Conservation (phyloP, 306 rosid species). For the Fragaria ananassa region DNA sequence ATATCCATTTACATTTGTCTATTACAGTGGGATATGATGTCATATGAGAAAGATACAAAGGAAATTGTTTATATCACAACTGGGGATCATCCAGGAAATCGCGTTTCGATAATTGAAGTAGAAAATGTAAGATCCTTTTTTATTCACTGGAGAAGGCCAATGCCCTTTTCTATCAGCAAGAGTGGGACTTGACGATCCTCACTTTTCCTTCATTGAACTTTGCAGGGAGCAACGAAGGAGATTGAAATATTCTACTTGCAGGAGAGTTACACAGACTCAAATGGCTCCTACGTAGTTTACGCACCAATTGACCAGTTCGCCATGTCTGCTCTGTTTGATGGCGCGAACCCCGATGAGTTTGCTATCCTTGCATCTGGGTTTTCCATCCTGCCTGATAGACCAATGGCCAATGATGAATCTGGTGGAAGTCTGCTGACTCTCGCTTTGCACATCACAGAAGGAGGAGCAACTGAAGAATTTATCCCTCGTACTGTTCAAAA, state of each 20-base stretch:
- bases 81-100: slow-evolving; percentile 38
- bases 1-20: not conserved
- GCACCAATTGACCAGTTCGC: slow-evolving; percentile 44
- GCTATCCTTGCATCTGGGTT: slow-evolving; percentile 53
- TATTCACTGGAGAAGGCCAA: not conserved
- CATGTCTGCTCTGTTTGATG: slow-evolving; percentile 27
- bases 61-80: slow-evolving; percentile 29
- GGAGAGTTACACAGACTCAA: slow-evolving; percentile 43
- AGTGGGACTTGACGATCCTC: not conserved
- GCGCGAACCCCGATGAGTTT: slow-evolving; percentile 37
- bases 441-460: slow-evolving; percentile 36
- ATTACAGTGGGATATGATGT: not conserved
- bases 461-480: not conserved
- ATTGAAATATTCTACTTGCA: slow-evolving; percentile 39
- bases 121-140: slow-evolving; percentile 29
- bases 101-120: slow-evolving; percentile 44
- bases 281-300: slow-evolving; percentile 44
- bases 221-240: slow-evolving; percentile 34
- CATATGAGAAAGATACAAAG: not conserved
- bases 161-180: not conserved
- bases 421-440: slow-evolving; percentile 43
- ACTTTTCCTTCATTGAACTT: not conserved
- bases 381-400: slow-evolving; percentile 42
- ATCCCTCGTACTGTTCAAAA: slow-evolving; percentile 27
- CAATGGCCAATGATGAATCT: not conserved